Evolutionary conservation across 768 basidiomycete genomes (phyloP).

Genomic region (Rhizopogon vinicolor): DNA sequence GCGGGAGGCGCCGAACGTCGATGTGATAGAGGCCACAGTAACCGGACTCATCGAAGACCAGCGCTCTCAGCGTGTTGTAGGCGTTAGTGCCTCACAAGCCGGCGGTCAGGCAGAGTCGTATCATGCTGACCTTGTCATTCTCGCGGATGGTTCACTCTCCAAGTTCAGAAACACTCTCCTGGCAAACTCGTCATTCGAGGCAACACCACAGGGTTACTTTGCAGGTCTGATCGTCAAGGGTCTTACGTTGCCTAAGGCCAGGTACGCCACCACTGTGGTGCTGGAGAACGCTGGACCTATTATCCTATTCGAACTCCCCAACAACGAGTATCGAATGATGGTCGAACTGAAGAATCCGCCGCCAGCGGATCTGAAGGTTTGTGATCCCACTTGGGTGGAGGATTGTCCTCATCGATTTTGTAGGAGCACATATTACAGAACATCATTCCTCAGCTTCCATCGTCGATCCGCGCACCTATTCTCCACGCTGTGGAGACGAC

Average conservation of each 20-base stretch:
- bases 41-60: constrained; percentile 58
- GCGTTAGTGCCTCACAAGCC: constrained; percentile 48
- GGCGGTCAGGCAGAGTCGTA: constrained; percentile 42
- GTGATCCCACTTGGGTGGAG: background rate
- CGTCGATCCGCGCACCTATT: constrained; percentile 56
- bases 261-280: constrained; percentile 74
- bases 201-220: constrained; percentile 65
- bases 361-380: constrained; percentile 69
- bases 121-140: constrained; percentile 67
- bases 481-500: constrained; percentile 57
- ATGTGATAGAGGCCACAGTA: constrained; percentile 75
- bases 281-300: constrained; percentile 76
- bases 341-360: constrained; percentile 78
- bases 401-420: background rate
- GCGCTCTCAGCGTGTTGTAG: constrained; percentile 48
- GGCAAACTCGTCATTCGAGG: constrained; percentile 38
- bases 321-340: constrained; percentile 82
- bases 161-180: constrained; percentile 70
- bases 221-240: constrained; percentile 80
- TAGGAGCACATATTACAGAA: constrained; percentile 60
- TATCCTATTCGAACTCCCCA: constrained; percentile 79
- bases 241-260: constrained; percentile 56
- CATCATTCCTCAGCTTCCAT: constrained; percentile 74
- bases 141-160: constrained; percentile 89
- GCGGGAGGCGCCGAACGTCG: constrained; percentile 50